These are phyloP conservation scores for Globisporangium takayamanum DNA, from an alignment of 352 stramenopile genomes.

Conservation along the genomic window DNA sequence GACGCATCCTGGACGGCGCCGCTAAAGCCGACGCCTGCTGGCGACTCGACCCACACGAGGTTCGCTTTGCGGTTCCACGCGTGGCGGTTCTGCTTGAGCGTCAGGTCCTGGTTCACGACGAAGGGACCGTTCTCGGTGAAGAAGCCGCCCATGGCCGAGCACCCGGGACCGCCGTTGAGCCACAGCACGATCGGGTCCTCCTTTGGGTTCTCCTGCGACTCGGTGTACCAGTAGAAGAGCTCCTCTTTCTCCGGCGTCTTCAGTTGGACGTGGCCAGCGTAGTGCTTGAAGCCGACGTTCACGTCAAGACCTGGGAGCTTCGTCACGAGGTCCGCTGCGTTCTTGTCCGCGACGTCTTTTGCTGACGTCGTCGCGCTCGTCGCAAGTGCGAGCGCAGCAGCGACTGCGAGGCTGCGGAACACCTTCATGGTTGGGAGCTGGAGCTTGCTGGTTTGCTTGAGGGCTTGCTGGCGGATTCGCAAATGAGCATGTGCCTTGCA, in stretches of 20 bases:
- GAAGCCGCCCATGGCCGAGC: conserved; percentile 63
- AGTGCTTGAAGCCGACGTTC: conserved; percentile 60
- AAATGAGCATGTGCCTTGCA: neutral
- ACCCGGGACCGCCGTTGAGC: conserved; percentile 76
- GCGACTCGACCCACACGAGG: conserved; percentile 74
- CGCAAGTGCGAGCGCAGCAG: conserved; percentile 22
- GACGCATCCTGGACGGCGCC: conserved; percentile 40
- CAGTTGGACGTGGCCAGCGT: conserved; percentile 50
- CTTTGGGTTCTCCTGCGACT: conserved; percentile 46
- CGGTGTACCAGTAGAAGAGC: conserved; percentile 81
- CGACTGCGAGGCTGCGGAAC: conserved; percentile 26
- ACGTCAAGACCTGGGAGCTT: conserved; percentile 37
- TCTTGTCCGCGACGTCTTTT: conserved; percentile 10
- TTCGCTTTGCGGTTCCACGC: conserved; percentile 78
- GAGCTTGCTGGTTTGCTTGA: neutral
- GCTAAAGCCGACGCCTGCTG: conserved; percentile 68
- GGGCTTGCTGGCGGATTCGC: neutral
- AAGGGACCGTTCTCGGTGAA: conserved; percentile 78
- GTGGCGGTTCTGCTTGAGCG: conserved; percentile 58
- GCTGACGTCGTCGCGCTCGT: conserved; percentile 3
- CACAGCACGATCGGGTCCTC: conserved; percentile 74
- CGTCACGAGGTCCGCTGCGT: conserved; percentile 48
- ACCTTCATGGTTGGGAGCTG: conserved; percentile 23
- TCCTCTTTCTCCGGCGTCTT: conserved; percentile 37
- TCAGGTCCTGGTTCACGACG: conserved; percentile 45